phyloP scores from a whole-genome alignment of 257 asterid genomes.

The Scutellaria galericulata region DNA sequence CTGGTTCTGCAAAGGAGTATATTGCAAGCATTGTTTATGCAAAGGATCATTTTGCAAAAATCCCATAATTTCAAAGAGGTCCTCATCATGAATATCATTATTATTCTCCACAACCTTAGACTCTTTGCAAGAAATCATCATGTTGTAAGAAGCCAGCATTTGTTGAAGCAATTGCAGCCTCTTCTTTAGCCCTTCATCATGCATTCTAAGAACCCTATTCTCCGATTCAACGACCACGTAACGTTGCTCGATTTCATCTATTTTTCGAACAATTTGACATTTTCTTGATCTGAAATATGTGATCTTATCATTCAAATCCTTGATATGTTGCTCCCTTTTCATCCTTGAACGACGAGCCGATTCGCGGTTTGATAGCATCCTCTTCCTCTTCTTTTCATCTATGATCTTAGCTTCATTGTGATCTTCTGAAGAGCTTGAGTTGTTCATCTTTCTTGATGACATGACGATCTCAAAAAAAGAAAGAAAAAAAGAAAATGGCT shows the following conservation, averaged over 20 bases:
- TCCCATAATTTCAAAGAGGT: constrained; percentile 32
- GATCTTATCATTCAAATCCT: constrained; percentile 60
- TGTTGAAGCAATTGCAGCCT: constrained; percentile 48
- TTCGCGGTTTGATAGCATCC: constrained; percentile 72
- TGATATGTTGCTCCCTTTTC: constrained; percentile 63
- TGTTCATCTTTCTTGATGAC: constrained; percentile 43
- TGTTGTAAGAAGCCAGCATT: constrained; percentile 33
- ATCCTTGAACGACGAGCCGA: constrained; percentile 73
- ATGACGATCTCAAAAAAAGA: constrained; percentile 17
- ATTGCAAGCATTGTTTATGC: constrained; percentile 30
- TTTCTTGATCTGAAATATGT: constrained; percentile 35
- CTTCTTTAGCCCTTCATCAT: constrained; percentile 49
- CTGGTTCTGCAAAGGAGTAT: constrained; percentile 41
- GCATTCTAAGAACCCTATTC: constrained; percentile 45
- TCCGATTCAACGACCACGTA: constrained; percentile 50
- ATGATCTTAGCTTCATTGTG: constrained; percentile 38
- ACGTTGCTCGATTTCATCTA: constrained; percentile 32
- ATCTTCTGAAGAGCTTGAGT: constrained; percentile 48
- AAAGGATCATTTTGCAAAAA: constrained; percentile 43
- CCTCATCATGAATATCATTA: constrained; percentile 19
- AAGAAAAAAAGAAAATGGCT: not conserved
- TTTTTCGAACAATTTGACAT: constrained; percentile 32
- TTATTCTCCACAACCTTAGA: not conserved
- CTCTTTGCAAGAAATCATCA: not conserved
- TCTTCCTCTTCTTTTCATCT: constrained; percentile 62